Evolutionary conservation across 2,329 filamentous ascomycete genomes (phyloP).

Genomic region (Fusarium hostae): DNA sequence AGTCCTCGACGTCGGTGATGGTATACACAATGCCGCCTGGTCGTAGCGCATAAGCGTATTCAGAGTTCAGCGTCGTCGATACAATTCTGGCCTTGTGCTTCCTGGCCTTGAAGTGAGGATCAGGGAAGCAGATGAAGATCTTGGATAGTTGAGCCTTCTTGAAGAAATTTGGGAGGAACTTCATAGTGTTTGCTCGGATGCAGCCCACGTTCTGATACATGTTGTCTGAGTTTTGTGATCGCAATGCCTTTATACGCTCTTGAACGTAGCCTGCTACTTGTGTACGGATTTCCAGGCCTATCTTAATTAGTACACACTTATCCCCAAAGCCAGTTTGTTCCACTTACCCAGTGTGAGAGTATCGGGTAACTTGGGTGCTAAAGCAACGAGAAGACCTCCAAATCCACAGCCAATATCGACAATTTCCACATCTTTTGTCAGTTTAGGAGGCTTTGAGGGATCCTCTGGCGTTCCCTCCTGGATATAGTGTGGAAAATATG

Average conservation of each 20-base stretch:
- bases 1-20: conserved; percentile 95
- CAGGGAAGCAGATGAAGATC: conserved; percentile 98
- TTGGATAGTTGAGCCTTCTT: conserved; percentile 81
- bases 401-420: conserved; percentile 98
- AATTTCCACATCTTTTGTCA: conserved; percentile 79
- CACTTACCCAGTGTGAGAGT: conserved; percentile 81
- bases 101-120: conserved; percentile 96
- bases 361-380: conserved; percentile 83
- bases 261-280: conserved; percentile 92
- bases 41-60: conserved; percentile 88
- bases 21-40: conserved; percentile 93
- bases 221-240: conserved; percentile 68
- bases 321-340: too few relatives aligned
- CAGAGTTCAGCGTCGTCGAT: conserved; percentile 85
- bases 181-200: conserved; percentile 96
- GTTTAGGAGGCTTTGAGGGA: conserved; percentile 39
- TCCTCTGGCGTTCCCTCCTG: conserved; percentile 52
- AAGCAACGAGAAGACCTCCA: conserved; percentile 86
- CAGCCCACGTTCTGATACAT: conserved; percentile 89
- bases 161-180: conserved; percentile 99
- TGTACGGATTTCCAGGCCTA: conserved; percentile 90
- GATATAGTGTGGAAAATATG: conserved; percentile 81
- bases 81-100: conserved; percentile 99
- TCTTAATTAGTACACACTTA: conserved; percentile 3
- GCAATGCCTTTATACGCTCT: conserved; percentile 84